These are phyloP conservation scores for Saturnispora sekii DNA, from an alignment of 805 yeast species.

Conservation along the genomic window DNA sequence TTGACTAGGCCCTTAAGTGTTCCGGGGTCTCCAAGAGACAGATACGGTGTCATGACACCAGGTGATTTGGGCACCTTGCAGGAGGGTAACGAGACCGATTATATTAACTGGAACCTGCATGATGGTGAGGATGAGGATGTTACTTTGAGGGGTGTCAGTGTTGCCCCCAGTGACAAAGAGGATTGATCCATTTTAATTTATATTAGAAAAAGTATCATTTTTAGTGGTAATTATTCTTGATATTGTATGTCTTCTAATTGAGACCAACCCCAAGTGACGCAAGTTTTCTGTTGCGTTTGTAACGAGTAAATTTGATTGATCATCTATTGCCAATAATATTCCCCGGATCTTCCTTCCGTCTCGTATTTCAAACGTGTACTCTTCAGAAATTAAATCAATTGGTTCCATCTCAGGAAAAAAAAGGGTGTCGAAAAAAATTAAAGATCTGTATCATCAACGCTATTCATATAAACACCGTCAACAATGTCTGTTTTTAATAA, in stretches of 20 bases:
- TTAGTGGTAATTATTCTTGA: constrained; percentile 21
- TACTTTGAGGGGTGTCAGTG: constrained; percentile 29
- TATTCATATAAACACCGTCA: too few species aligned
- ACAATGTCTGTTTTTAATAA: constrained; percentile 11
- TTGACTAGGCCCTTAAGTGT: constrained; percentile 87
- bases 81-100: constrained; percentile 82
- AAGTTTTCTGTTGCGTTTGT: constrained; percentile 29
- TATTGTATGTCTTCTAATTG: constrained; percentile 38
- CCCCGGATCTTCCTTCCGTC: constrained; percentile 31
- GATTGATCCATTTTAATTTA: not conserved
- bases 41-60: constrained; percentile 71
- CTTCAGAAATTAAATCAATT: constrained; percentile 27
- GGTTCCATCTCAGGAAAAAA: constrained; percentile 9
- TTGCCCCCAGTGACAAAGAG: constrained; percentile 27
- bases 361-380: constrained; percentile 18
- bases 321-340: constrained; percentile 33
- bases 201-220: too few species aligned
- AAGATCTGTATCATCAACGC: too few species aligned
- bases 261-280: constrained; percentile 44
- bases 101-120: constrained; percentile 46
- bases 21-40: constrained; percentile 92
- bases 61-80: constrained; percentile 97
- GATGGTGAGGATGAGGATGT: constrained; percentile 32
- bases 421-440: not conserved
- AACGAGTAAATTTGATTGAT: constrained; percentile 32